A percentile compares a stretch with the other conserved stretches of the same genome.
Evolutionary conservation across 2,329 filamentous ascomycete species (phyloP).

Genomic region (Colletotrichum navitas): DNA sequence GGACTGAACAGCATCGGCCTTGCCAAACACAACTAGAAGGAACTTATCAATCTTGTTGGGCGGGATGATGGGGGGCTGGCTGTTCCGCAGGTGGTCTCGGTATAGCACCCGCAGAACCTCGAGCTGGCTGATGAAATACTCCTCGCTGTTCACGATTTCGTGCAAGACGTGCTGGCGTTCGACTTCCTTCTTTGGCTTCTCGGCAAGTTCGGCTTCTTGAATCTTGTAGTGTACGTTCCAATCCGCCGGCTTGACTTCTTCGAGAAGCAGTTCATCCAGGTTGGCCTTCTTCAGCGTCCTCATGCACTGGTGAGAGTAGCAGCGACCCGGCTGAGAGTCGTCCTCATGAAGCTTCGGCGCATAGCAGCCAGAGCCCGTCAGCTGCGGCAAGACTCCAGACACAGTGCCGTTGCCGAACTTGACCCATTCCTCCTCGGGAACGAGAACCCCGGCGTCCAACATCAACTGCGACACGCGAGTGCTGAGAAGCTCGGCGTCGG

Average conservation of each 20-base stretch:
- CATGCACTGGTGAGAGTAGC: conserved; percentile 95
- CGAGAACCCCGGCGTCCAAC: conserved; percentile 80
- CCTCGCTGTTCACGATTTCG: conserved; percentile 94
- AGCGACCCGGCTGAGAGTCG: conserved; percentile 75
- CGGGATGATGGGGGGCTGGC: conserved; percentile 84
- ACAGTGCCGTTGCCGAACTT: conserved; percentile 86
- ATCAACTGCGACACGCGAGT: conserved; percentile 83
- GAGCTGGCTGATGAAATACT: conserved; percentile 89
- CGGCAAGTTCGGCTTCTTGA: conserved; percentile 79
- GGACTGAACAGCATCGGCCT: conserved; percentile 86
- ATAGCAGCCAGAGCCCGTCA: conserved; percentile 93
- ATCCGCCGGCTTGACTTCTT: conserved; percentile 79
- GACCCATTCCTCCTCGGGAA: conserved; percentile 97
- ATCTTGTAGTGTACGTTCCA: conserved; percentile 93
- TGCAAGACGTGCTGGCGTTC: conserved; percentile 94
- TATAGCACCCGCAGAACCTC: conserved; percentile 89
- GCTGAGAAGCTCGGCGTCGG: conserved; percentile 91
- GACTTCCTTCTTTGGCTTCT: conserved; percentile 85
- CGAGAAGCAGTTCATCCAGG: conserved; percentile 78
- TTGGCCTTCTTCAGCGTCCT: conserved; percentile 96
- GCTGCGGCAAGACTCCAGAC: conserved; percentile 91
- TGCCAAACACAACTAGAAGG: conserved; percentile 87
- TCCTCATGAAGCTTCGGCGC: conserved; percentile 83
- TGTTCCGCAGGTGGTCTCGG: conserved; percentile 79
- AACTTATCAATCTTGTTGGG: conserved; percentile 85